Conservation (phyloP, 2,329 filamentous ascomycete species). For the Nannizziopsis arthrosporioides region DNA sequence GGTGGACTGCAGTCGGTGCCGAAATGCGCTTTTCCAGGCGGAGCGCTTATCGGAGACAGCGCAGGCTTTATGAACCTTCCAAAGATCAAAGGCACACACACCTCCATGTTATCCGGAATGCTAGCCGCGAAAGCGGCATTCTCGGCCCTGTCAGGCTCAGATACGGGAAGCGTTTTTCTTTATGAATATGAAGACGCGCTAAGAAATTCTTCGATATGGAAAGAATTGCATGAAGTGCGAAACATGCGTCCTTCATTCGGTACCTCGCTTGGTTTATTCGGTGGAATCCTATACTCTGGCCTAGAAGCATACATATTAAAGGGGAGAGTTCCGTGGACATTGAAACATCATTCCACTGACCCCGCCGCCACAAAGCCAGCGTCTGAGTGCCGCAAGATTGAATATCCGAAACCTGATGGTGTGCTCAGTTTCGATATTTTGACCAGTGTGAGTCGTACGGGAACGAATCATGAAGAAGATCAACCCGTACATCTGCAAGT, state of each 20-base stretch:
- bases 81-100: slow-evolving; percentile 97
- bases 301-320: slow-evolving; percentile 80
- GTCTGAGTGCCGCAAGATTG: slow-evolving; percentile 72
- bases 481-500: slow-evolving; percentile 95
- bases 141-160: slow-evolving; percentile 51
- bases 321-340: slow-evolving; percentile 79
- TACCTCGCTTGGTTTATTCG: slow-evolving; percentile 71
- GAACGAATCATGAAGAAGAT: slow-evolving; percentile 97
- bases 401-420: slow-evolving; percentile 93
- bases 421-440: slow-evolving; percentile 92
- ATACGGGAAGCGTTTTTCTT: slow-evolving; percentile 68
- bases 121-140: slow-evolving; percentile 85
- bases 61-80: slow-evolving; percentile 95
- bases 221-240: slow-evolving; percentile 84
- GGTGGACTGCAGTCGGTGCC: slow-evolving; percentile 97
- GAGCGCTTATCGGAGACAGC: slow-evolving; percentile 88
- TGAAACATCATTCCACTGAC: slow-evolving; percentile 73
- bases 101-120: slow-evolving; percentile 96
- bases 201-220: slow-evolving; percentile 79
- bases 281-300: slow-evolving; percentile 84
- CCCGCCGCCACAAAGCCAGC: slow-evolving; percentile 67
- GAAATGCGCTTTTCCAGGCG: slow-evolving; percentile 90
- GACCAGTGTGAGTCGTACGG: slow-evolving; percentile 86
- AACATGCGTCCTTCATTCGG: slow-evolving; percentile 98
- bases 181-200: slow-evolving; percentile 89